These are phyloP conservation scores for Amphichorda felina DNA, from an alignment of 2,329 filamentous ascomycete species.

Conservation along the genomic window DNA sequence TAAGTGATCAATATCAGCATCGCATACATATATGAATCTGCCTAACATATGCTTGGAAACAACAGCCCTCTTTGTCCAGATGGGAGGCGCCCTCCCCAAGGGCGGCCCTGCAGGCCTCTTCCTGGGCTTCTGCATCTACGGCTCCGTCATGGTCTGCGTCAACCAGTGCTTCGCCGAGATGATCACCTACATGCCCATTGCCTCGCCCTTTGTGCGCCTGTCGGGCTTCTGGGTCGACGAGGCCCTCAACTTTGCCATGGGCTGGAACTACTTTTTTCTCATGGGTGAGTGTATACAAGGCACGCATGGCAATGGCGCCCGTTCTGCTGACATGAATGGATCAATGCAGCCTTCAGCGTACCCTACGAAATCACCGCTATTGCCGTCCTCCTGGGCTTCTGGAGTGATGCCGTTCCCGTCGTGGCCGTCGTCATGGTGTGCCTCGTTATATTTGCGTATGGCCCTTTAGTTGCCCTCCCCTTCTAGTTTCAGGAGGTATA, in stretches of 20 bases:
- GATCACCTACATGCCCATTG: conserved; percentile 35
- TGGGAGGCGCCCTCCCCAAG: conserved; percentile 19
- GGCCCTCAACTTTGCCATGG: conserved; percentile 31
- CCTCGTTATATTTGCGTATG: conserved; percentile 22
- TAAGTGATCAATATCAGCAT: not conserved
- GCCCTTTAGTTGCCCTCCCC: not conserved
- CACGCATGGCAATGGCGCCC: too few relatives aligned
- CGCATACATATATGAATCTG: not conserved
- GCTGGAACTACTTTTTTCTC: conserved; percentile 38
- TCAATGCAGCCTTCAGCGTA: conserved; percentile 19
- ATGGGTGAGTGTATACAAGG: conserved; percentile 11
- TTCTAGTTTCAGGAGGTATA: too few relatives aligned
- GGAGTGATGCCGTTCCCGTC: conserved; percentile 19
- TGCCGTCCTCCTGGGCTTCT: conserved; percentile 33
- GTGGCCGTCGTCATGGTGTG: conserved; percentile 29
- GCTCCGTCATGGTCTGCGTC: conserved; percentile 12
- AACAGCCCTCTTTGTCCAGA: conserved; percentile 11
- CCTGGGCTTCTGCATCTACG: conserved; percentile 14
- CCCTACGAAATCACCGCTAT: conserved; percentile 37
- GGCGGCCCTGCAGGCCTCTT: conserved; percentile 20
- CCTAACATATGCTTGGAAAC: not conserved
- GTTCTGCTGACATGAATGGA: too few relatives aligned
- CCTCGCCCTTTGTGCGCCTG: conserved; percentile 31
- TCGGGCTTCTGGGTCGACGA: conserved; percentile 33
- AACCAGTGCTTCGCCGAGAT: conserved; percentile 27